phyloP scores from a whole-genome alignment of 2,329 filamentous ascomycete genomes.

The Aschersonia sp. region DNA sequence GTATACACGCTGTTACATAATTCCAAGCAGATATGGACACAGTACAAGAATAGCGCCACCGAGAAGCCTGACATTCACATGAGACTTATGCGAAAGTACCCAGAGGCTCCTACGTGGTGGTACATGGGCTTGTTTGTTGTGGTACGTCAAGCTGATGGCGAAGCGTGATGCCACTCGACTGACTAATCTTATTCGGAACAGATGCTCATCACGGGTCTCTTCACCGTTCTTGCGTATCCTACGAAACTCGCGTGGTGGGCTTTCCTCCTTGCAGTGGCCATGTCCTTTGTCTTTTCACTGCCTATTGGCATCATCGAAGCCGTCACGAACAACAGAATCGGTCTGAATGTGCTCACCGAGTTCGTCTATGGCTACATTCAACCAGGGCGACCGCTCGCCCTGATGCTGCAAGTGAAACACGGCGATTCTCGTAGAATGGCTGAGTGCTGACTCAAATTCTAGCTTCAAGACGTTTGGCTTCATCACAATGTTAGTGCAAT shows the following conservation, averaged over 20 bases:
- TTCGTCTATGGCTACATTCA: constrained; percentile 66
- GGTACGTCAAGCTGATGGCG: constrained; percentile 21
- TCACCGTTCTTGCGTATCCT: constrained; percentile 43
- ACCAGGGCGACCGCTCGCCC: constrained; percentile 53
- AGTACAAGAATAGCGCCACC: constrained; percentile 41
- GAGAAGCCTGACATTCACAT: constrained; percentile 52
- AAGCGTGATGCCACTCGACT: too few relatives aligned
- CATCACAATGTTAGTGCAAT: constrained; percentile 34
- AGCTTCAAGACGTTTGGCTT: constrained; percentile 51
- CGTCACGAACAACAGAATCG: constrained; percentile 56
- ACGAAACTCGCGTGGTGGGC: constrained; percentile 63
- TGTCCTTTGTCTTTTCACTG: constrained; percentile 49
- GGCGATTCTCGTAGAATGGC: background rate
- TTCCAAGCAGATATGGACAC: constrained; percentile 49
- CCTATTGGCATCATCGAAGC: constrained; percentile 59
- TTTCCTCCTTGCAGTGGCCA: constrained; percentile 50
- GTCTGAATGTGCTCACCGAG: constrained; percentile 61
- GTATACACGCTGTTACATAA: constrained; percentile 55
- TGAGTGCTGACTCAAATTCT: background rate
- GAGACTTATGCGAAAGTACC: constrained; percentile 48
- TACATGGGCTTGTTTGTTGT: constrained; percentile 42
- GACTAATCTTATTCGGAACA: constrained; percentile 8
- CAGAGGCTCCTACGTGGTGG: constrained; percentile 50
- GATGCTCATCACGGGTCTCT: constrained; percentile 39
- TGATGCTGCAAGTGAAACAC: constrained; percentile 46